Base-by-base conservation (phyloP, 1,284 basidiomycete species). In the Porphyrellus sp. region DNA sequence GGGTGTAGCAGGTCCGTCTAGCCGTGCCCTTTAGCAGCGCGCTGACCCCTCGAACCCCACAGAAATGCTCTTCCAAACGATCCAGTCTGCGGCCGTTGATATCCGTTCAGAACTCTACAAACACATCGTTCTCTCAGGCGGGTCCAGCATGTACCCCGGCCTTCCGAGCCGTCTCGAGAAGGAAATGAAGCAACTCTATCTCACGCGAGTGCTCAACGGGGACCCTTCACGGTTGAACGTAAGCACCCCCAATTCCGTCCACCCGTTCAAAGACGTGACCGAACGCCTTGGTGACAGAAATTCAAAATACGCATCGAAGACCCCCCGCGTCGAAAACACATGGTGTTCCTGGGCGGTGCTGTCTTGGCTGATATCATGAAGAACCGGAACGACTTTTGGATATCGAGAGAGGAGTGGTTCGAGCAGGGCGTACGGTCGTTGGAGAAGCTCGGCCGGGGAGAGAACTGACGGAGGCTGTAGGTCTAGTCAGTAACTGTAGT, bases 281-380 rank as follows among this genome's bases (percentile, higher is more conserved):
- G 21, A 46, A 28, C n/a, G 18, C 15, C n/a, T 34, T 6, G 18
- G 8, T 9, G 18, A 4, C 9, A 98, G 93, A 95, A 98, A 89
- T 99, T 99, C 81, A 99, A 99, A 78, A 94, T 98, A 69, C 85
- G 89, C 41, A 98, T 99, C 65, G 96, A 99, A 74, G 96, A 99
- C 72, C 94, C 96, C 18, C 96, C 96, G 25, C 86, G 94, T 65
- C 83, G 97, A 70, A 98, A 98, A 75, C 95, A 98, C 74, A 98
- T 98, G 94, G 96, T 98, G 48, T 99, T 98, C 85, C 81, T 99
- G 12, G 96, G 97, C 34, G 96, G 96, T 49, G 96, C 92, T 4
- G 93, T 96, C 5, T 77, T 97, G 23, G 95, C 95, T 5, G 95
- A 99, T 71, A 98, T 99, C 73, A 98, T 99, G 96, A 98, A 97